These are phyloP conservation scores for Bipolaris victoriae DNA, from an alignment of 2,329 filamentous ascomycete genomes.

Conservation along the genomic window DNA sequence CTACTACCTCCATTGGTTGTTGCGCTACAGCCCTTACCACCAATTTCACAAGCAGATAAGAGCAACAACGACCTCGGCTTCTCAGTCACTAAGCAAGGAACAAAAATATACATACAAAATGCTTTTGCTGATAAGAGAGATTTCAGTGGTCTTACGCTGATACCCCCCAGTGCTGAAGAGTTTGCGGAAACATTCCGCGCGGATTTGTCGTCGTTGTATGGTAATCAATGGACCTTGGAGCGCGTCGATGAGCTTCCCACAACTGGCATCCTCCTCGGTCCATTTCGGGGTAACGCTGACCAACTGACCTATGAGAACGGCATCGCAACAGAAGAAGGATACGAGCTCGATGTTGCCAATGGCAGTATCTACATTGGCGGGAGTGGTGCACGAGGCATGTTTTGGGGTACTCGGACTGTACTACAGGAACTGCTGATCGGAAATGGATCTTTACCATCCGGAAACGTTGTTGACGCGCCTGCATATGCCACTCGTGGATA, in stretches of 20 bases:
- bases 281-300: constrained; percentile 32
- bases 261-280: constrained; percentile 54
- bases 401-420: constrained; percentile 57
- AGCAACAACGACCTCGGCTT: constrained; percentile 28
- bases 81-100: constrained; percentile 25
- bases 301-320: constrained; percentile 57
- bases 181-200: constrained; percentile 57
- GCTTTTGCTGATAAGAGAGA: constrained; percentile 52
- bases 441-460: constrained; percentile 39
- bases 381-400: constrained; percentile 54
- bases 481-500: constrained; percentile 55
- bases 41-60: constrained; percentile 36
- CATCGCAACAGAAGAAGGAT: constrained; percentile 57
- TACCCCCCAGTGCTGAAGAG: constrained; percentile 58
- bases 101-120: constrained; percentile 52
- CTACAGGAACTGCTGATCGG: constrained; percentile 52
- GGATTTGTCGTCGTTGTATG: constrained; percentile 54
- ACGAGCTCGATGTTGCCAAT: constrained; percentile 51
- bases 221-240: constrained; percentile 52
- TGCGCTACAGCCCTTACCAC: constrained; percentile 51
- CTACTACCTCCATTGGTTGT: not conserved
- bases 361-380: constrained; percentile 50
- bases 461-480: constrained; percentile 49
- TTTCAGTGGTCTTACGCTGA: constrained; percentile 56
- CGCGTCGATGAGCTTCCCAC: constrained; percentile 45